Conservation (phyloP, 352 stramenopile genomes). For the Pythium volutum region DNA sequence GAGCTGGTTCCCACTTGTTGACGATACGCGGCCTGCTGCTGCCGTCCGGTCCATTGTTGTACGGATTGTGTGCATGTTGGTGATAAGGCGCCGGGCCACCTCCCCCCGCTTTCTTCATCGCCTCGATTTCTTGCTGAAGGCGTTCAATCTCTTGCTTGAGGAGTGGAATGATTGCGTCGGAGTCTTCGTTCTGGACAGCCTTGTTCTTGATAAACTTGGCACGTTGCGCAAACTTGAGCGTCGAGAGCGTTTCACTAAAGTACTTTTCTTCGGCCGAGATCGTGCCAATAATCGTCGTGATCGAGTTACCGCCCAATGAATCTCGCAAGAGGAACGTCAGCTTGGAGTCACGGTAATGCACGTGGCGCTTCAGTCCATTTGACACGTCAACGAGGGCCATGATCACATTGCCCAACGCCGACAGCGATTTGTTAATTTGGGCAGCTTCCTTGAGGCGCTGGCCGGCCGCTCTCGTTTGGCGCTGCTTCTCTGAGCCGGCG, state of each 20-base stretch:
- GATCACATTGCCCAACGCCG: slow-evolving; percentile 87
- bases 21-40: slow-evolving; percentile 29
- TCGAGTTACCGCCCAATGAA: slow-evolving; percentile 81
- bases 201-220: slow-evolving; percentile 91
- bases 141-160: slow-evolving; percentile 76
- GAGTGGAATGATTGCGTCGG: slow-evolving; percentile 65
- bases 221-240: slow-evolving; percentile 84
- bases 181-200: slow-evolving; percentile 82
- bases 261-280: slow-evolving; percentile 81
- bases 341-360: slow-evolving; percentile 88
- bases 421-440: slow-evolving; percentile 90
- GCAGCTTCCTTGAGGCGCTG: slow-evolving; percentile 85
- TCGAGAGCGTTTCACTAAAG: slow-evolving; percentile 84
- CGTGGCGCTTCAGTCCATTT: slow-evolving; percentile 73
- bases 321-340: slow-evolving; percentile 80
- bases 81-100: slow-evolving; percentile 13
- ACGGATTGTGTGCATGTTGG: slow-evolving; percentile 19
- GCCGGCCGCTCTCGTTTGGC: slow-evolving; percentile 72
- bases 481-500: slow-evolving; percentile 85
- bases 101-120: slow-evolving; percentile 27
- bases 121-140: slow-evolving; percentile 56
- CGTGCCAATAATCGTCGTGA: slow-evolving; percentile 83
- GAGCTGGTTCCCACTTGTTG: slow-evolving; percentile 73
- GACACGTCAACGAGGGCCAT: slow-evolving; percentile 85
- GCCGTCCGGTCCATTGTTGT: slow-evolving; percentile 29